phyloP scores from a whole-genome alignment of 306 rosid genomes.

The Albizia julibrissin region DNA sequence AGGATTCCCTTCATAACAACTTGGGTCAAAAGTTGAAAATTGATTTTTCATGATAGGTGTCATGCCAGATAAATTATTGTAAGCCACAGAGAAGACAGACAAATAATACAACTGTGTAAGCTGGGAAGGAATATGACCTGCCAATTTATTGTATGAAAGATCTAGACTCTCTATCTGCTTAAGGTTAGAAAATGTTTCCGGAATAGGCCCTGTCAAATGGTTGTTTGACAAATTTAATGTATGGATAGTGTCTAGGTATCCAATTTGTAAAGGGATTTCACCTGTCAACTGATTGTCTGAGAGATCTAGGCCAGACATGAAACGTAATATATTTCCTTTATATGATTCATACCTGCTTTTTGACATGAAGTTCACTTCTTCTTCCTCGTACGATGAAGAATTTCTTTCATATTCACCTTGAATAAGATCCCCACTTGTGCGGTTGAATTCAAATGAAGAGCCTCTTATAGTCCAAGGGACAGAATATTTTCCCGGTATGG shows the following conservation, averaged over 20 bases:
- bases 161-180: not conserved
- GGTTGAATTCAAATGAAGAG: not conserved
- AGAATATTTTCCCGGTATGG: not conserved
- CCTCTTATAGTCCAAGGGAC: not conserved
- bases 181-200: not conserved
- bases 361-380: not conserved
- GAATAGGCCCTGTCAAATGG: not conserved
- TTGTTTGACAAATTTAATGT: not conserved
- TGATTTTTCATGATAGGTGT: no score
- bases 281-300: not conserved
- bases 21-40: not conserved
- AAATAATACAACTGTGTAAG: not conserved
- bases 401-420: not conserved
- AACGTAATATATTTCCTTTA: not conserved
- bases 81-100: not conserved
- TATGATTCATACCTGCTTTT: no score
- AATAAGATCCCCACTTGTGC: no score
- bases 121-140: not conserved
- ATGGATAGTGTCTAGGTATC: not conserved
- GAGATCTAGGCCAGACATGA: constrained; percentile 34
- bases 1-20: not conserved
- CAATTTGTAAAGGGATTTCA: not conserved
- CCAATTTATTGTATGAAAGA: not conserved
- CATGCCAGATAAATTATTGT: not conserved
- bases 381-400: not conserved